Conservation (phyloP, 2,329 filamentous ascomycete species). For the Mariannaea elegans region DNA sequence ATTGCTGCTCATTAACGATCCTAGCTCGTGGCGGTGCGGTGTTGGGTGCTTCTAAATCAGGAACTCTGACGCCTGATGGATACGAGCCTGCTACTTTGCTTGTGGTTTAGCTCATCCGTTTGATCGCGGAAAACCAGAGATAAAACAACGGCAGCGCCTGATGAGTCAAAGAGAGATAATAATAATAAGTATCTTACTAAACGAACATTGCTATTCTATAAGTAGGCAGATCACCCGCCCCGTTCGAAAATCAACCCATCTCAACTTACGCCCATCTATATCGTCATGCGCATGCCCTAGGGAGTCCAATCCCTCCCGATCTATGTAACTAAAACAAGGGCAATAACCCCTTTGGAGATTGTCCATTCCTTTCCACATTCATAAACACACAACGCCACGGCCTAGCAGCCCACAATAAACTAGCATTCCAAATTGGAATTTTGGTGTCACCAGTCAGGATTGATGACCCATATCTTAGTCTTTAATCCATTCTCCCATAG, state of each 20-base stretch:
- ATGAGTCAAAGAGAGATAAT: too few species aligned
- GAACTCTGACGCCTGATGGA: slow-evolving; percentile 15
- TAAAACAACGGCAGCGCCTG: not conserved
- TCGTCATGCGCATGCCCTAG: not conserved
- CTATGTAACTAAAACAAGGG: slow-evolving; percentile 7
- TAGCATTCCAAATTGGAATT: slow-evolving; percentile 5
- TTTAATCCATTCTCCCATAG: not conserved
- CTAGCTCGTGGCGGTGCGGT: slow-evolving; percentile 30
- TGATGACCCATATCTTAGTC: not conserved
- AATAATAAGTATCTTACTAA: not conserved
- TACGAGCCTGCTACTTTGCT: too few species aligned
- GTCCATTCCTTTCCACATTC: not conserved
- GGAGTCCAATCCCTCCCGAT: not conserved
- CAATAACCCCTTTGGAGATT: slow-evolving; percentile 1
- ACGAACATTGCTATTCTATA: not conserved
- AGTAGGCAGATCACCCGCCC: not conserved
- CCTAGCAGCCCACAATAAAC: slow-evolving; percentile 7
- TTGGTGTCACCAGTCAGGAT: not conserved
- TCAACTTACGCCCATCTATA: not conserved
- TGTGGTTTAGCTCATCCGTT: not conserved
- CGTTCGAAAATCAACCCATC: not conserved
- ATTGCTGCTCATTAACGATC: not conserved
- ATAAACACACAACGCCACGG: too few species aligned
- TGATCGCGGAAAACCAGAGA: slow-evolving; percentile 9
- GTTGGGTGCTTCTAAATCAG: slow-evolving; percentile 35